phyloP scores from a whole-genome alignment of 805 yeast species.

The Yarrowia porcina region DNA sequence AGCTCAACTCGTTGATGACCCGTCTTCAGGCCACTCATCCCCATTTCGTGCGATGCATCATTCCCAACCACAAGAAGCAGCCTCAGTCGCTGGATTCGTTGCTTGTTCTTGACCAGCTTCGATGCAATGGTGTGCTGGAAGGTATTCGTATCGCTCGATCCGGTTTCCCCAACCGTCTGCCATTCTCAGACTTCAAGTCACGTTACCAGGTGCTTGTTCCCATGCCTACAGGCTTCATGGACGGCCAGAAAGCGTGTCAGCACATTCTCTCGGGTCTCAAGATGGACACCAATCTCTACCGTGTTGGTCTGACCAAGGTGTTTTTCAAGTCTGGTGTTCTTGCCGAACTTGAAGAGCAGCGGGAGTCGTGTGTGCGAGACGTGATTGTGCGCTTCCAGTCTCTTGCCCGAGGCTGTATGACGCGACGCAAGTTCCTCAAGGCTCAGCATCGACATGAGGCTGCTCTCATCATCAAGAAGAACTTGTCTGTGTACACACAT shows the following conservation, averaged over 20 bases:
- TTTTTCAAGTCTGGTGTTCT: conserved; percentile 75
- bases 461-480: conserved; percentile 61
- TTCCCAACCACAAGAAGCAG: conserved; percentile 77
- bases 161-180: conserved; percentile 91
- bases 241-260: conserved; percentile 66
- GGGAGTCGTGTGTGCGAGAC: conserved; percentile 59
- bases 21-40: conserved; percentile 83
- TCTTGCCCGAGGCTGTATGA: conserved; percentile 57
- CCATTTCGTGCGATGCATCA: conserved; percentile 92
- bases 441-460: conserved; percentile 65
- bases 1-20: conserved; percentile 63
- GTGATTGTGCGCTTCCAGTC: conserved; percentile 64
- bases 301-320: conserved; percentile 67
- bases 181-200: conserved; percentile 71
- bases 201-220: conserved; percentile 70
- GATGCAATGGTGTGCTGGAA: conserved; percentile 97
- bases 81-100: conserved; percentile 69
- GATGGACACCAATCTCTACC: conserved; percentile 57
- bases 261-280: conserved; percentile 59
- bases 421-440: conserved; percentile 48
- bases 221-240: conserved; percentile 42
- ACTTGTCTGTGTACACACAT: conserved; percentile 52
- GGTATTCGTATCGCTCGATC: conserved; percentile 97
- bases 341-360: conserved; percentile 71
- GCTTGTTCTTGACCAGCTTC: conserved; percentile 79